phyloP scores from a whole-genome alignment of 1,139 yeast species.

The Neolecta irregularis region DNA sequence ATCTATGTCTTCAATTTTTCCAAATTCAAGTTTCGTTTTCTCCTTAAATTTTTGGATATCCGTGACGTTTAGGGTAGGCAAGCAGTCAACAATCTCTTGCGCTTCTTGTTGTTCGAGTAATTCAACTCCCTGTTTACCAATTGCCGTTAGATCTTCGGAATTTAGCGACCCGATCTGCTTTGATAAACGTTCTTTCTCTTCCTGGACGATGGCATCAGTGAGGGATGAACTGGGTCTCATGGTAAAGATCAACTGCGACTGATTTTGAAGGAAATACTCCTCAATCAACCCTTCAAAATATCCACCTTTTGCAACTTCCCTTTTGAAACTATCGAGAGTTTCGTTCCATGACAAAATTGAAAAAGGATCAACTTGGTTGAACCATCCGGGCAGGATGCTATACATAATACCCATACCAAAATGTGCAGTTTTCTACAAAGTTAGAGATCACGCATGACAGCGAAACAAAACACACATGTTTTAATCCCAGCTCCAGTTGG shows the following conservation, averaged over 20 bases:
- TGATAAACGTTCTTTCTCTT: slow-evolving; percentile 42
- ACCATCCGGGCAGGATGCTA: slow-evolving; percentile 68
- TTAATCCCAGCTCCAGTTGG: slow-evolving; percentile 69
- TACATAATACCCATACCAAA: slow-evolving; percentile 73
- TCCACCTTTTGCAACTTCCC: slow-evolving; percentile 45
- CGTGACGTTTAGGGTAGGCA: slow-evolving; percentile 57
- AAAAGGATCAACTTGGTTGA: slow-evolving; percentile 61
- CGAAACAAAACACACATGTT: too few species aligned
- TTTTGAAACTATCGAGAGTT: slow-evolving; percentile 42
- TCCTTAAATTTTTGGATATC: slow-evolving; percentile 58
- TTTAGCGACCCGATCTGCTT: slow-evolving; percentile 32
- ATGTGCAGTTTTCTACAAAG: slow-evolving; percentile 80
- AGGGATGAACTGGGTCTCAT: slow-evolving; percentile 57
- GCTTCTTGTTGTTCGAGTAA: slow-evolving; percentile 50
- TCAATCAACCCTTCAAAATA: slow-evolving; percentile 41
- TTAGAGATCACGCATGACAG: too few species aligned
- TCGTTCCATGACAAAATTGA: slow-evolving; percentile 49
- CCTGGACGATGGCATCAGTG: slow-evolving; percentile 33
- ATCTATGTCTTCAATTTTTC: slow-evolving; percentile 15
- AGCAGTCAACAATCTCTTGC: slow-evolving; percentile 56
- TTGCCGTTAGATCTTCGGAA: slow-evolving; percentile 41
- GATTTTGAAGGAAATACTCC: slow-evolving; percentile 33
- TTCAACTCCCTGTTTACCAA: slow-evolving; percentile 43
- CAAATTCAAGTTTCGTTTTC: slow-evolving; percentile 22
- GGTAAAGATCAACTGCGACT: slow-evolving; percentile 51